Percentiles rank a stretch among this genome's conserved stretches.
Evolutionary conservation across 345 rosid species (phyloP).

Genomic region (Gossypium raimondii): DNA sequence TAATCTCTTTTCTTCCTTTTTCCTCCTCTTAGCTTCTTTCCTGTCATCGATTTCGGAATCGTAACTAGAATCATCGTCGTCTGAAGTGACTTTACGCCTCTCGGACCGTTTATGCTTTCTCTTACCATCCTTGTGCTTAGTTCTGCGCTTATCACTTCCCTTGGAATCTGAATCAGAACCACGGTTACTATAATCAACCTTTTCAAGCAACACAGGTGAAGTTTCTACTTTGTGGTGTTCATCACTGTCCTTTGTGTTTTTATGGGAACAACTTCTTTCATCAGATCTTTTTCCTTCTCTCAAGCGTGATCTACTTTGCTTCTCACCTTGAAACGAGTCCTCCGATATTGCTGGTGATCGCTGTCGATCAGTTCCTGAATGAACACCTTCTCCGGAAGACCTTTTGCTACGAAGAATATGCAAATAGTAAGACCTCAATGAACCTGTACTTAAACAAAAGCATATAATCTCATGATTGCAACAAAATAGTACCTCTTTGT

Average conservation of each 20-base stretch:
- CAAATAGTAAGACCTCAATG: conserved; percentile 11
- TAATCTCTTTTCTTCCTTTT: conserved; percentile 72
- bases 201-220: conserved; percentile 29
- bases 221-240: conserved; percentile 26
- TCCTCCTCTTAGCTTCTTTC: conserved; percentile 76
- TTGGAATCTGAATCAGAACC: conserved; percentile 47
- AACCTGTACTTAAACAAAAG: conserved; percentile 9
- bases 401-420: conserved; percentile 49
- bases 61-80: conserved; percentile 40
- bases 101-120: conserved; percentile 59
- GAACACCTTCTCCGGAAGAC: conserved; percentile 30
- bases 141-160: conserved; percentile 38
- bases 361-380: conserved; percentile 33
- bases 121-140: conserved; percentile 42
- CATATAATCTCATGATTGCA: neutral
- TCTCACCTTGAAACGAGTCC: conserved; percentile 27
- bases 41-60: conserved; percentile 68
- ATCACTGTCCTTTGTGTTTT: conserved; percentile 33
- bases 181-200: conserved; percentile 35
- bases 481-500: conserved; percentile 42
- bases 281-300: conserved; percentile 34
- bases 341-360: conserved; percentile 35
- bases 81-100: conserved; percentile 53
- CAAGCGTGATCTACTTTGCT: conserved; percentile 11
- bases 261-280: conserved; percentile 28